Base-by-base conservation (phyloP, 1,284 basidiomycete genomes). In the Rhodotorula sp. region DNA sequence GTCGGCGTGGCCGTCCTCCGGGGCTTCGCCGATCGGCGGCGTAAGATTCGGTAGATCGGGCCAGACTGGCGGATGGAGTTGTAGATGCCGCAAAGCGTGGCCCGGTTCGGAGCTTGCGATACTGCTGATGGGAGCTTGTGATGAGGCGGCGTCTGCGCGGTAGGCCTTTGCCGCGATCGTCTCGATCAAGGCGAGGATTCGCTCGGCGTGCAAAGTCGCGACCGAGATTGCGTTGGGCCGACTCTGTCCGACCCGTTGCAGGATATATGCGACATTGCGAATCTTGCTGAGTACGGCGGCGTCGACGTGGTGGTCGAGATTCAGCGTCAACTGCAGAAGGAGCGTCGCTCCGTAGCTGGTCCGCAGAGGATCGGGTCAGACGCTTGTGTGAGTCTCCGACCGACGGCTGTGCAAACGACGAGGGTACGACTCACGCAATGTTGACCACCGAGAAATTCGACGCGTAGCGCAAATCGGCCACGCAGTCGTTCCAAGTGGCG, bases 401-500 rank as follows among this genome's bases (percentile, higher is more conserved):
- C 5, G 14, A 21, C 14, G 5, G 39, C 18, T 10, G 12, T n/a
- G 5, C 26, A 6, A 16, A 8, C 15, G 3, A 34, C 5, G 20
- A 34, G 23, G 29, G 5, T 21, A 6, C 43, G 31, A 64, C 69
- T 39, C 21, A 74, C 69, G 72, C 69, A 8, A 74, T 64, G 48
- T 71, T 58, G 52, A 69, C 67, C 16, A 68, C 59, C 10, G 66
- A 52, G 26, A 67, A 64, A 58, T 74, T 74, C 15, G 47, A 58
- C 10, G 57, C 61, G 58, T 58, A 74, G 43, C 34, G 56, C 57
- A 71, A 29, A 61, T 64, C 26, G 43, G 63, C 57, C 18, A 26
- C 43, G 7, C 54, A 43, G n/a, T 71, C 67, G 20, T 67, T 64
- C 72, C 72, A 74, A 5, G 43, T 43, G 18, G 43, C 64, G 39